Base-by-base conservation (phyloP, 495 filamentous ascomycete species). In the Aspergillus mulundensis region DNA sequence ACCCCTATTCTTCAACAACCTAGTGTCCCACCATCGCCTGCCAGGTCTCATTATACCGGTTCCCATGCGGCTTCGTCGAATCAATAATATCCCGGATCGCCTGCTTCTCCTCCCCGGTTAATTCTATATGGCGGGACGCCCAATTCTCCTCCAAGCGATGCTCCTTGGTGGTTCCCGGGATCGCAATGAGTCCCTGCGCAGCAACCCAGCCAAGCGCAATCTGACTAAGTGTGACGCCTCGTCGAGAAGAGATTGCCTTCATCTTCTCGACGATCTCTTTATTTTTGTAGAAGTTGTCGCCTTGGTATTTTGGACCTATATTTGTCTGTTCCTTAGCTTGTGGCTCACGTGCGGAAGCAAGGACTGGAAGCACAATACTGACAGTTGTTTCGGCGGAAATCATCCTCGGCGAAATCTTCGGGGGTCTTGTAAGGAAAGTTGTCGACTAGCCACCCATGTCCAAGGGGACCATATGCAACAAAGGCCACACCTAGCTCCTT, bases 221-320 rank as follows among this genome's bases (percentile, higher is more conserved):
- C 47, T 78, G 74, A 2, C 68, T 66, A n/a, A 70, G 61, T 0
- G 63, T 64, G 62, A 70, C 72, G 7, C 68, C 70, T 53, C 73
- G 76, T 11, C 60, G 58, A 14, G 57, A 32, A 5, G 76, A 71
- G 15, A 79, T 63, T 45, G 67, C 67, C 58, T 74, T 73, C 23
- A 76, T 72, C 41, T 75, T 69, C 1, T 76, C 71, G 5, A 77
- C 72, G 38, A 79, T 76, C 19, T 63, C 68, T 10, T 50, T 57
- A 48, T 79, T 79, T 54, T 74, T 75, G 62, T 75, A 77, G 59
- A 79, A 79, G 57, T 79, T 79, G 14, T 79, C 76, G 21, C 74
- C 73, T 61, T 79, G 75, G 57, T 77, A 79, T 49, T 77, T 77
- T 16, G 76, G 75, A 3, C 54, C 74, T 78, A 30, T 2, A 36